Evolutionary conservation across 2,329 filamentous ascomycete genomes (phyloP), one percentile per base, ranked within the genome.

Genomic region (Apiospora pterosperma): DNA sequence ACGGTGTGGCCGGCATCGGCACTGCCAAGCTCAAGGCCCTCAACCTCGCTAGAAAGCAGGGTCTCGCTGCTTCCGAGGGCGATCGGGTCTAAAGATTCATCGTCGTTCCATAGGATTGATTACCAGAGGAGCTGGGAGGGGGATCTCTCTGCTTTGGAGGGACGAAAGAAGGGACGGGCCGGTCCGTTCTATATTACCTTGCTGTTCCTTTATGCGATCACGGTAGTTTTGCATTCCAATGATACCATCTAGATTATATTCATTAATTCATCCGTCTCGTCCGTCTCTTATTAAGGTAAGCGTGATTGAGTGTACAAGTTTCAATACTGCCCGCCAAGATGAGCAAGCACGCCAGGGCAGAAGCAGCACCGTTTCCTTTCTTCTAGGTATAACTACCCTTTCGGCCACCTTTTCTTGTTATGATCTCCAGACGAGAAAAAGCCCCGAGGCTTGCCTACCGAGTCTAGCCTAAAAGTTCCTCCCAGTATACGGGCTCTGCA

Each of bases 1-100:
- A 81, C 2, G 94, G 94, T 41, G 85, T 95, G 61, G 86, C 87
- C 19, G 95, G 94, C 2, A 77, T 96, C 65, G 94, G 94, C 6
- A 97, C 93, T 4, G 94, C 94, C 60, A 96, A 92, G 84, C 84
- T 89, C 70, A 91, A 88, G 82, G 90, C 91, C 63, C 81, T 89
- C 63, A 86, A 87, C 62, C 82, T 81, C 62, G 87, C 86, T 4
- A 76, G 80, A 59, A 80, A 77, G 70, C 79, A 78, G 58, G 74
- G 74, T 0, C 62, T 78, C 28, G 71, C 62, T 11, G 62, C 64
- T 14, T 36, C 65, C 11, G 62, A 66, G 4, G 60, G 62, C 8
- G 48, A 64, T 25, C 23, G 52, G 28, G 59, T 66, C 23, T 66
- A 58, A 59, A 28, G 5, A 2, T 34, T 12, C 4, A 21, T 34